These are phyloP conservation scores for Yamadazyma atmosphaerica DNA, from an alignment of 1,139 yeast genomes.

Conservation along the genomic window DNA sequence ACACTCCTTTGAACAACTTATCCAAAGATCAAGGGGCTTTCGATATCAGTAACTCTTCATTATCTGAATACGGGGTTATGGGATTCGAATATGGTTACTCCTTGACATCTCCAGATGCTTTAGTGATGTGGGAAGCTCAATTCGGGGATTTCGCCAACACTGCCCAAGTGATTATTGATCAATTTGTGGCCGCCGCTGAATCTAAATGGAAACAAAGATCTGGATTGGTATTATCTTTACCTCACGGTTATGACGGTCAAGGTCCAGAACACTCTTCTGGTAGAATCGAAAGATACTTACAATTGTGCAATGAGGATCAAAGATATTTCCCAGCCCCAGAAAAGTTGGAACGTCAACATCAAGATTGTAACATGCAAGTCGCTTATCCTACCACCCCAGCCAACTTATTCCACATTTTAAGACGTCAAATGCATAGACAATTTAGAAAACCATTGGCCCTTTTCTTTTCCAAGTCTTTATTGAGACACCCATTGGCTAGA, in stretches of 20 bases:
- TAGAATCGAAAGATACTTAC: conserved; percentile 95
- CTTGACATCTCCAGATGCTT: conserved; percentile 90
- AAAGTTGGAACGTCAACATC: conserved; percentile 94
- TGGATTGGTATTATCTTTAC: conserved; percentile 91
- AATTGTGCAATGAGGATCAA: conserved; percentile 93
- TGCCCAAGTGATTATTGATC: conserved; percentile 97
- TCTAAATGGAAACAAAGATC: conserved; percentile 99
- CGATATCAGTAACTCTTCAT: conserved; percentile 90
- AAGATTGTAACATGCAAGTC: conserved; percentile 96
- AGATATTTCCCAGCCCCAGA: conserved; percentile 88
- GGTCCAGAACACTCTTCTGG: conserved; percentile 99
- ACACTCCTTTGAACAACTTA: conserved; percentile 82
- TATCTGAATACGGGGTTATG: conserved; percentile 98
- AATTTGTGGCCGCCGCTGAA: conserved; percentile 96
- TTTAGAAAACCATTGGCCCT: conserved; percentile 93
- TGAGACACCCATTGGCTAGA: conserved; percentile 98
- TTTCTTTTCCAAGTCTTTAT: conserved; percentile 89
- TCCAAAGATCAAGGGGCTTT: conserved; percentile 84
- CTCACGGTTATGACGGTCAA: conserved; percentile 99
- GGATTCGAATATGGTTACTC: conserved; percentile 99
- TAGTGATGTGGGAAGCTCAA: conserved; percentile 99
- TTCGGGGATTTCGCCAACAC: conserved; percentile 99
- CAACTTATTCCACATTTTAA: conserved; percentile 90
- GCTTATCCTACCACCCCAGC: conserved; percentile 99
- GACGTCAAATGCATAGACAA: conserved; percentile 99